Base-by-base conservation (phyloP, 352 stramenopile genomes). In the Phytophthora palmivora region DNA sequence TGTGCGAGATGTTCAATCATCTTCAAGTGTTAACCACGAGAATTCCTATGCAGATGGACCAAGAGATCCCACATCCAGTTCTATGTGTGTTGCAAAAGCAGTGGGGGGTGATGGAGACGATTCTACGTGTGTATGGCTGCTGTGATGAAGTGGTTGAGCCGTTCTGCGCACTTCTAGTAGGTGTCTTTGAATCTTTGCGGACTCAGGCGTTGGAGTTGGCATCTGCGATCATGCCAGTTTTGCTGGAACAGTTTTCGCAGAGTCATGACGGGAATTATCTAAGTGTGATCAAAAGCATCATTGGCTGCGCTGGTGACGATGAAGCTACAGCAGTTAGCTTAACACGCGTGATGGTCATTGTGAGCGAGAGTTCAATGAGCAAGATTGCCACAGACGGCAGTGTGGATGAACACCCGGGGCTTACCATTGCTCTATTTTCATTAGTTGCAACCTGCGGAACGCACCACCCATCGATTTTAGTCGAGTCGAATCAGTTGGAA, bases 401-500 rank as follows among this genome's bases (percentile, higher is more conserved):
- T 44, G 67, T 88, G 4, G 82, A 93, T 52, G 70, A 89, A 16
- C 79, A 82, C 22, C 64, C 82, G 4, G 43, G 58, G 14, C 63
- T 93, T 16, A 67, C 87, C 6, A 71, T 79, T 18, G 50, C 77
- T 5, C 59, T 92, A 11, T 84, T 92, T 44, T 79, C 85, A 15
- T 65, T 93, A 21, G 73, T 90, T 10, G 69, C 64, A n/a, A 76
- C 67, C 11, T 89, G 79, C 45, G 82, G 82, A 5, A 70, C 64
- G 14, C 76, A 78, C 16, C 76, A 80, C 10, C 84, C 84, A 26
- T 74, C 72, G 9, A 88, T 92, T 33, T 66, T 93, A 53, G 84
- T 87, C 30, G 70, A 77, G 19, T 92, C 79, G 21, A 84, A 90
- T 44, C 76, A 92, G 34, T 74, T 93, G 19, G 82, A 92, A 33